Evolutionary conservation across 2,329 filamentous ascomycete genomes (phyloP), one percentile per base, ranked within the genome.

Genomic region (Metarhizium brunneum): DNA sequence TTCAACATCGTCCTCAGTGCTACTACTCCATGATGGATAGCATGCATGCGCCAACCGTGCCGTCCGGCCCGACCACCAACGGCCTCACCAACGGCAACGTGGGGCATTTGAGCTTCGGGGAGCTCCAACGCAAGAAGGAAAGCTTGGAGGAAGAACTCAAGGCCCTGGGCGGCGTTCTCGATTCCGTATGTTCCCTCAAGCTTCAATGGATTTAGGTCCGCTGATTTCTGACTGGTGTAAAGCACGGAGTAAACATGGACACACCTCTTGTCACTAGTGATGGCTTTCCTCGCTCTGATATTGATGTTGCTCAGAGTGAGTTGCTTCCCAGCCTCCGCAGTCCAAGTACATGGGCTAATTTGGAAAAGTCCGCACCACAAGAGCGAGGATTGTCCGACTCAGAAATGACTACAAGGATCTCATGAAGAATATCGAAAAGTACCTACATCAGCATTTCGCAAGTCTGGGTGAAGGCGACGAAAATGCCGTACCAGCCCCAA

Each of bases 211-310:
- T 4, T n/a, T 45, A 38, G 10, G 8, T 2, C 10, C 5, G 16
- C 16, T 8, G 10, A 7, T 25, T 54, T 32, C 66, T 71, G 49
- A 71, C 54, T 10, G 14, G 14, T 45, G 6, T 11, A 29, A 64
- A 96, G 92, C 92, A 97, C 76, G 85, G 87, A 48, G 92, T 96
- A 54, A 86, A 88, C 65, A 99, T 99, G 94, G 86, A 87, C 64
- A 96, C 94, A 7, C 79, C 84, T 56, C 82, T 99, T 43, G 83
- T 90, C 29, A 96, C 92, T 14, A 82, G 85, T 58, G 94, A 97
- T 72, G 94, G 94, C 50, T 99, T 90, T 68, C 94, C 94, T 36
- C 83, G 94, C 67, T 86, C 89, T 64, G 94, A 99, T 71, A 86
- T 99, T 60, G 94, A 99, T 69, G 88, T 99, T 59, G 87, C 94